Percentiles rank a stretch among this genome's conserved stretches.
Evolutionary conservation across 768 basidiomycete genomes (phyloP).

Genomic region (Suillus alpinus): DNA sequence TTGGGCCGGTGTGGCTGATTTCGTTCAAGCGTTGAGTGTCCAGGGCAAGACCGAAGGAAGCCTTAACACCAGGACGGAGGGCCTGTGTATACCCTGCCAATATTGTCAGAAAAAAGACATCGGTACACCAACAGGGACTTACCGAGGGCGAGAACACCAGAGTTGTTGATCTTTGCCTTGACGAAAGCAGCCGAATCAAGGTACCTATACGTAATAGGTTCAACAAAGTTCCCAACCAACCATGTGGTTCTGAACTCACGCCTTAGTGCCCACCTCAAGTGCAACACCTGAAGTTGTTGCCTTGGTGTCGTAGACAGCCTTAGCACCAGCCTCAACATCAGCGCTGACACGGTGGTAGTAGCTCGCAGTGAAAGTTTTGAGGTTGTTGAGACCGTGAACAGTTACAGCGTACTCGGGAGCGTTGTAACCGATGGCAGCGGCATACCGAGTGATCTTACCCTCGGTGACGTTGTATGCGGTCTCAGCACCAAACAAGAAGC

Average conservation of each 20-base stretch:
- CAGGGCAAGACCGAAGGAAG: slow-evolving; percentile 89
- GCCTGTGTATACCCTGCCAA: slow-evolving; percentile 81
- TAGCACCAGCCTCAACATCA: slow-evolving; percentile 93
- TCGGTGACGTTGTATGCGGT: slow-evolving; percentile 95
- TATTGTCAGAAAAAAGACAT: slow-evolving; percentile 9
- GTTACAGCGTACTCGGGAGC: slow-evolving; percentile 96
- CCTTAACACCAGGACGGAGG: slow-evolving; percentile 91
- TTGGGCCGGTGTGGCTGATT: slow-evolving; percentile 54
- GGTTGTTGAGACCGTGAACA: slow-evolving; percentile 91
- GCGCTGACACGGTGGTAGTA: slow-evolving; percentile 96
- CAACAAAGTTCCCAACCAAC: neutral
- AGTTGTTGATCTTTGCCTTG: slow-evolving; percentile 99
- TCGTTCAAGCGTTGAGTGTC: slow-evolving; percentile 93
- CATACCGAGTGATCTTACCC: slow-evolving; percentile 89
- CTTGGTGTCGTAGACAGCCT: slow-evolving; percentile 96
- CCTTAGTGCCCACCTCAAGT: slow-evolving; percentile 95
- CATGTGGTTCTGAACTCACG: slow-evolving; percentile 47
- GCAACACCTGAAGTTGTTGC: slow-evolving; percentile 80
- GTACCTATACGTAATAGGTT: slow-evolving; percentile 42
- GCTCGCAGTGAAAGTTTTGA: slow-evolving; percentile 89
- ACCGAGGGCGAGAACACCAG: slow-evolving; percentile 87
- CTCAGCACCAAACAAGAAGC: slow-evolving; percentile 96
- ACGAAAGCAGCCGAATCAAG: slow-evolving; percentile 88
- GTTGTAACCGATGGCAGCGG: slow-evolving; percentile 90
- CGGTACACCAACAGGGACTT: slow-evolving; percentile 14